These are phyloP conservation scores for Linnemannia exigua DNA, from an alignment of 192 early-diverging fungal genomes.

Conservation along the genomic window DNA sequence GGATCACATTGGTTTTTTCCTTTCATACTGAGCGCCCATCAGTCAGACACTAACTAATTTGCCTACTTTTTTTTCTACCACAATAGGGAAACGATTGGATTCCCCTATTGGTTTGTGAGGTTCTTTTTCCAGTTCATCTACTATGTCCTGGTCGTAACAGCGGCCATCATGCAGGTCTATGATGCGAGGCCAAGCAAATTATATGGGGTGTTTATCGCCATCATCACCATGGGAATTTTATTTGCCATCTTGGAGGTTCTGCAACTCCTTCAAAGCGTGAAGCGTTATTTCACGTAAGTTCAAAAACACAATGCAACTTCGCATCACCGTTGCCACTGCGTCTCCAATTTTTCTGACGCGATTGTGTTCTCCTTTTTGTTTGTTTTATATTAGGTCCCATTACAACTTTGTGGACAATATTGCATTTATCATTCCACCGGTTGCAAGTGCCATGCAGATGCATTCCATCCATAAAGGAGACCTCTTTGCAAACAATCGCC, in stretches of 20 bases:
- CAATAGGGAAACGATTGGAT: slow-evolving; percentile 25
- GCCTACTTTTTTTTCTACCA: neutral
- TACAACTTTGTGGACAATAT: slow-evolving; percentile 23
- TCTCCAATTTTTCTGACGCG: too few species aligned
- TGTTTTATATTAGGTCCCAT: neutral
- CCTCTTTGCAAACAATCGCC: neutral
- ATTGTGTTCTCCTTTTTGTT: neutral
- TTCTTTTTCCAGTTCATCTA: slow-evolving; percentile 17
- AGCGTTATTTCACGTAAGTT: slow-evolving; percentile 17
- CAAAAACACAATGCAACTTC: neutral
- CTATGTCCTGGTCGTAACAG: slow-evolving; percentile 14
- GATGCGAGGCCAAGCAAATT: neutral
- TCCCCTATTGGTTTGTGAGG: slow-evolving; percentile 2
- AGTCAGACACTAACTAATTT: neutral
- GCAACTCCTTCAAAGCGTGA: slow-evolving; percentile 6
- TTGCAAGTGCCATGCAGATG: slow-evolving; percentile 18
- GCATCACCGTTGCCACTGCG: too few species aligned
- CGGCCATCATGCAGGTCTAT: slow-evolving; percentile 22
- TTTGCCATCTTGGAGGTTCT: slow-evolving; percentile 24
- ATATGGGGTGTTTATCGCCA: slow-evolving; percentile 20
- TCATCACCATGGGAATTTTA: slow-evolving; percentile 4
- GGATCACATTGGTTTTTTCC: neutral
- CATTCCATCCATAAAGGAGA: neutral
- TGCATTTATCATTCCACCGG: slow-evolving; percentile 4
- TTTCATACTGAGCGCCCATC: too few species aligned